These are phyloP conservation scores for Leccinum huronense DNA, from an alignment of 1,284 basidiomycete species.

Conservation along the genomic window DNA sequence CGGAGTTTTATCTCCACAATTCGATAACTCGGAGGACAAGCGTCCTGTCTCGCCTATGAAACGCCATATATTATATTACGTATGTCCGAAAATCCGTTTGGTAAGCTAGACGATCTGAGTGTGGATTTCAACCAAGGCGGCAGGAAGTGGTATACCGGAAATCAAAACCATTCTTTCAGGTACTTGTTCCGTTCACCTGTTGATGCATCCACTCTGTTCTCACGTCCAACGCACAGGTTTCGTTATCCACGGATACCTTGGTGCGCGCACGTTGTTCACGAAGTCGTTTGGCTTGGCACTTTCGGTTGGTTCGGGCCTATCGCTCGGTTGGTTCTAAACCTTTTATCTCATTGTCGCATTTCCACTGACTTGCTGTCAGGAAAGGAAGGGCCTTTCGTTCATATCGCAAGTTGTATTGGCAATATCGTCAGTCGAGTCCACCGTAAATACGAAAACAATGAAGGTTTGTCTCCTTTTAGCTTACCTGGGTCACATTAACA, in stretches of 20 bases:
- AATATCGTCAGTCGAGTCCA: constrained; percentile 92
- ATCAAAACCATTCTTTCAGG: constrained; percentile 96
- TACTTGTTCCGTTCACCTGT: constrained; percentile 27
- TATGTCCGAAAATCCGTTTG: constrained; percentile 39
- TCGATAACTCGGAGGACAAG: constrained; percentile 35
- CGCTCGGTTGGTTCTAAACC: constrained; percentile 57
- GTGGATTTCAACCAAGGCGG: constrained; percentile 55
- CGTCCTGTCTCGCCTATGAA: constrained; percentile 37
- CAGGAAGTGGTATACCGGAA: constrained; percentile 95
- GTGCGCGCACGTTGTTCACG: constrained; percentile 85
- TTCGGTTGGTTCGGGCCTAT: constrained; percentile 87
- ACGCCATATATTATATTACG: constrained; percentile 81
- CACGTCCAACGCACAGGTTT: constrained; percentile 57
- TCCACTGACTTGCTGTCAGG: constrained; percentile 34
- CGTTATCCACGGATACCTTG: constrained; percentile 97
- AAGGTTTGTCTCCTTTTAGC: constrained; percentile 51
- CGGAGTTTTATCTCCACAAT: constrained; percentile 59
- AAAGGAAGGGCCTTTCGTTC: constrained; percentile 96
- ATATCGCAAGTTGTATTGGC: constrained; percentile 92
- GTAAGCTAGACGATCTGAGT: constrained; percentile 20
- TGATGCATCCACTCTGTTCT: constrained; percentile 6
- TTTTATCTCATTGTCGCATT: constrained; percentile 13
- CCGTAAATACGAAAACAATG: constrained; percentile 89
- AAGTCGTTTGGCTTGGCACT: constrained; percentile 89
- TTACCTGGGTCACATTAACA: not conserved